Conservation (phyloP, 208 protist genomes). For the Trypanosoma avium region DNA sequence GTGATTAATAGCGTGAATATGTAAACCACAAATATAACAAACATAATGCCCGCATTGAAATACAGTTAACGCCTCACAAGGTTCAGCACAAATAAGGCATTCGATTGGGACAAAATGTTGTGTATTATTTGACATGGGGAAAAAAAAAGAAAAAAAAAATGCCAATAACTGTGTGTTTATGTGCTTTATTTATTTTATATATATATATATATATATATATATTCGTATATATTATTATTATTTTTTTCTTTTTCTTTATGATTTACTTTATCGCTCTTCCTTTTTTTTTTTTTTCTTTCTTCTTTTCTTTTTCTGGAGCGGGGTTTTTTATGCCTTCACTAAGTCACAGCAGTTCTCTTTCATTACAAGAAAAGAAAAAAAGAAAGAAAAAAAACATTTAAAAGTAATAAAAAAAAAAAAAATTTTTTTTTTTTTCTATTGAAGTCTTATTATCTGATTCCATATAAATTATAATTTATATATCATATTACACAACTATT, state of each 20-base stretch:
- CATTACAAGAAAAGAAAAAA: constrained; percentile 17
- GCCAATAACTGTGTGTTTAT: neutral
- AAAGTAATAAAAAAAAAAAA: neutral
- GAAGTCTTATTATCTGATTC: too few relatives aligned
- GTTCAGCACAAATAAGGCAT: constrained; percentile 80
- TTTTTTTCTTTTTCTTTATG: constrained; percentile 11
- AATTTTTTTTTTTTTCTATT: neutral
- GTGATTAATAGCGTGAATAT: constrained; percentile 62
- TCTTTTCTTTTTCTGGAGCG: constrained; percentile 1
- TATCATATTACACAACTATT: neutral
- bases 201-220: too few relatives aligned
- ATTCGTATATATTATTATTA: too few relatives aligned
- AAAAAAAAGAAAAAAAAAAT: constrained; percentile 6
- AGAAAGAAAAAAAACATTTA: constrained; percentile 4
- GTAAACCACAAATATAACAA: constrained; percentile 84
- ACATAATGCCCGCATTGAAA: constrained; percentile 81
- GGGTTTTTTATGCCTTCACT: too few relatives aligned
- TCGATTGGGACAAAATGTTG: constrained; percentile 49
- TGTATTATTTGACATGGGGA: too few relatives aligned
- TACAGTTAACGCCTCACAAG: constrained; percentile 65
- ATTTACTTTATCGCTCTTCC: constrained; percentile 7
- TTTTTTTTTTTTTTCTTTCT: constrained; percentile 1
- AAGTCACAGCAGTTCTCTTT: too few relatives aligned
- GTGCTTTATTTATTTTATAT: too few relatives aligned
- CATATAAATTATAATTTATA: too few relatives aligned